Evolutionary conservation across 176 grass and related monocot species (phyloP).

Genomic region (Cocos nucifera): DNA sequence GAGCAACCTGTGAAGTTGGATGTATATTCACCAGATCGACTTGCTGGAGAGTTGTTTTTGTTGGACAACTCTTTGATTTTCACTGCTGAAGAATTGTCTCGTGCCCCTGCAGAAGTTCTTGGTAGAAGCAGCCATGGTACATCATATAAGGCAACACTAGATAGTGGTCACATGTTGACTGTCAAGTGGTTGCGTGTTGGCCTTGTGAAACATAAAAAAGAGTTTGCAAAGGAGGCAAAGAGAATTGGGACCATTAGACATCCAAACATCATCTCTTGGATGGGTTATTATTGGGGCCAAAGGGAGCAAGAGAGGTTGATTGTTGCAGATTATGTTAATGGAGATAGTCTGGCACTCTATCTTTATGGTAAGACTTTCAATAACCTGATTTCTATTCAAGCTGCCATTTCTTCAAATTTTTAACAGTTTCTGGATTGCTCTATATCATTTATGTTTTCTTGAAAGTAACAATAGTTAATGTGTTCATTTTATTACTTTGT

Average conservation of each 20-base stretch:
- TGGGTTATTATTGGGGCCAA: slow-evolving; percentile 84
- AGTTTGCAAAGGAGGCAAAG: slow-evolving; percentile 87
- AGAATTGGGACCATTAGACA: slow-evolving; percentile 66
- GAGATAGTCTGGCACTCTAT: slow-evolving; percentile 74
- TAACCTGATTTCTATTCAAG: slow-evolving; percentile 17
- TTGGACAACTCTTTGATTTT: slow-evolving; percentile 68
- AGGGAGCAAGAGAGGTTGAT: slow-evolving; percentile 93
- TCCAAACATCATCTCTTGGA: slow-evolving; percentile 79
- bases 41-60: slow-evolving; percentile 82
- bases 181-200: slow-evolving; percentile 92
- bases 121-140: slow-evolving; percentile 91
- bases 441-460: slow-evolving; percentile 5
- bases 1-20: slow-evolving; percentile 55
- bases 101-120: slow-evolving; percentile 82
- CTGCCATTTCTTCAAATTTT: neutral
- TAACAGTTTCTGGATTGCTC: neutral
- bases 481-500: too few species aligned
- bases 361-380: slow-evolving; percentile 69
- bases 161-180: slow-evolving; percentile 67
- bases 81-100: slow-evolving; percentile 80
- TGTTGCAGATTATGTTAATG: slow-evolving; percentile 67
- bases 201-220: slow-evolving; percentile 82
- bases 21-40: slow-evolving; percentile 73
- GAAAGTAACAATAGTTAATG: neutral
- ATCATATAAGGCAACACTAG: slow-evolving; percentile 63